Percentiles rank a stretch among this genome's conserved stretches.
phyloP scores from a whole-genome alignment of 352 stramenopile genomes.

The Globisporangium acanthophoron region DNA sequence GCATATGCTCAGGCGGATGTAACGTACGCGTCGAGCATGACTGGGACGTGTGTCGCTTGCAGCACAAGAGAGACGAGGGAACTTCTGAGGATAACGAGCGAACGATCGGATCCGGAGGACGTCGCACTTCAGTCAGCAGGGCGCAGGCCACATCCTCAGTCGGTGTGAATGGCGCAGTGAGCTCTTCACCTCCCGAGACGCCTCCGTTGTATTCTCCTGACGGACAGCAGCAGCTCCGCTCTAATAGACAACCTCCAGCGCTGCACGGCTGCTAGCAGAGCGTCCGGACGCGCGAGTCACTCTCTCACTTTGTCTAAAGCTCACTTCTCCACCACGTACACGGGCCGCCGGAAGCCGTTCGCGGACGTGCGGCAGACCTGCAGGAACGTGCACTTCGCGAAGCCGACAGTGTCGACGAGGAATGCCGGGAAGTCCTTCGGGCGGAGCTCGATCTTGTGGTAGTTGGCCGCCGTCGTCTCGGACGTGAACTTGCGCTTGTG shows the following conservation, averaged over 20 bases:
- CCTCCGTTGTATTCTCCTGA: too few relatives aligned
- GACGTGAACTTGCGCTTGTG: conserved; percentile 85
- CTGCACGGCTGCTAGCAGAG: neutral
- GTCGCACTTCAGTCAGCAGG: too few relatives aligned
- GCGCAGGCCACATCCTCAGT: neutral
- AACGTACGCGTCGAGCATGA: neutral
- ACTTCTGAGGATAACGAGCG: conserved; percentile 19
- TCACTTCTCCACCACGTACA: conserved; percentile 72
- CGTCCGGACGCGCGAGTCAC: neutral
- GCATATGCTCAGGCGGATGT: neutral
- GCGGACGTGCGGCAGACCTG: conserved; percentile 71
- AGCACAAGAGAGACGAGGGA: conserved; percentile 54
- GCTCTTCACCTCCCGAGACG: too few relatives aligned
- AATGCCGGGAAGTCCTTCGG: conserved; percentile 69
- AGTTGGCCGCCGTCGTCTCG: conserved; percentile 64
- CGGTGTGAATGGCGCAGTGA: neutral
- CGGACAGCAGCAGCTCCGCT: neutral
- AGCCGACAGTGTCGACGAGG: conserved; percentile 53
- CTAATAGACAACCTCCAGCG: conserved; percentile 2
- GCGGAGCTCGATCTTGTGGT: conserved; percentile 60
- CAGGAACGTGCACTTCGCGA: conserved; percentile 61
- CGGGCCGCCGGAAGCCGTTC: conserved; percentile 66
- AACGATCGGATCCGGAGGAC: too few relatives aligned
- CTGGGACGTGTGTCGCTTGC: neutral
- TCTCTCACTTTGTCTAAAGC: neutral